Base-by-base conservation (phyloP, 306 rosid species). In the Prunus mume region DNA sequence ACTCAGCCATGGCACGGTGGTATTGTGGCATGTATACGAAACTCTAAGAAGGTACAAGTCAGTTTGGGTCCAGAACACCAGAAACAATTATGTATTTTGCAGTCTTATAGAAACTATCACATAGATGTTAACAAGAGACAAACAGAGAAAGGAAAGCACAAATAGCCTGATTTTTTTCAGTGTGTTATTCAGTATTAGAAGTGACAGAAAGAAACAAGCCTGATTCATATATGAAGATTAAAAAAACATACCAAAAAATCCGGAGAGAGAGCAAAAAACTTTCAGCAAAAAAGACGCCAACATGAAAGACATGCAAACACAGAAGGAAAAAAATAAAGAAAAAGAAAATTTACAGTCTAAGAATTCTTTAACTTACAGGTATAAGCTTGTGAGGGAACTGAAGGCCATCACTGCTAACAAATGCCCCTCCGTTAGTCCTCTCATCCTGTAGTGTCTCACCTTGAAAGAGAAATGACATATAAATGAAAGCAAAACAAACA, bases 1-100 rank as follows among this genome's bases (percentile, higher is more conserved):
- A 95, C 84, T 95, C 97, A 82, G 97, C 98, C 98, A 95, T 95
- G 84, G 98, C 98, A 77, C 97, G 95, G 64, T 95, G 98, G 86
- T 95, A 95, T 76, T 95, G 98, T 78, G 97, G 54, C 18, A 2
- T 43, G 65, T n/a, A 60, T 18, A 65, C 3, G 17, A 58, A 78
- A 71, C 12, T 63, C 7, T 22, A 54, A 17, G 20, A 47, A 43
- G 45, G 12, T 52, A 41, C 7, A 11, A 5, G 57, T 60, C 57
- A 73, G 12, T 58, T 41, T 22, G 76, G 46, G 41, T 18, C 25
- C 25, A 9, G 25, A 25, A 24, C 41, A 58, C 12, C 2, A 20
- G 20, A 32, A 43, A 73, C 9, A 18, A 25, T 2, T 60, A 25
- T 38, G n/a, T 14, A 20, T 0, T n/a, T 45, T 68, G 17, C 55